Percentiles rank a stretch among this genome's conserved stretches.
Conservation (phyloP, 257 asterid genomes). For the Dorcoceras hygrometricum region DNA sequence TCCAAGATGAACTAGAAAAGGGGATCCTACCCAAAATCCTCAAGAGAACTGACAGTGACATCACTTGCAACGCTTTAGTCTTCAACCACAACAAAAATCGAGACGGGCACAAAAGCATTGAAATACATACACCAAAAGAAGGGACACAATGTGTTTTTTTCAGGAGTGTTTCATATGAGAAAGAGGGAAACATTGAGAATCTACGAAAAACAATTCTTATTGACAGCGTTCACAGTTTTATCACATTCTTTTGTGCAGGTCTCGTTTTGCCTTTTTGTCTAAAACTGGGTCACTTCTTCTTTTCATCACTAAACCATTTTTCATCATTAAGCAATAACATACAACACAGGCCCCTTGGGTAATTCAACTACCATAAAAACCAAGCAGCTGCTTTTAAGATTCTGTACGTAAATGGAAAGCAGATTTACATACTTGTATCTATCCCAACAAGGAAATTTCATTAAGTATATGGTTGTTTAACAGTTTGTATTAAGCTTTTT, state of each 20-base stretch:
- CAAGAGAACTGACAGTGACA: neutral
- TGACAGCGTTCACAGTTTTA: neutral
- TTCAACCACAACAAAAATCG: slow-evolving; percentile 7
- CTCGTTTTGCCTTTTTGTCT: neutral
- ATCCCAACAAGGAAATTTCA: neutral
- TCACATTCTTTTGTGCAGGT: neutral
- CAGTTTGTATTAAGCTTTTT: neutral
- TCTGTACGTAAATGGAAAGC: neutral
- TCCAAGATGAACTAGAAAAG: slow-evolving; percentile 14
- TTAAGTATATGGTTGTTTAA: neutral
- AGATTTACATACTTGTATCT: neutral
- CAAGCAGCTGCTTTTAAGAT: neutral
- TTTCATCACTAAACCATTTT: neutral
- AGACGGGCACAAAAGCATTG: neutral
- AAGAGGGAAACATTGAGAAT: neutral
- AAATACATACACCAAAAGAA: neutral
- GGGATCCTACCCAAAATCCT: slow-evolving; percentile 11
- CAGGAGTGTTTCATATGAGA: neutral
- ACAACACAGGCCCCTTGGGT: neutral
- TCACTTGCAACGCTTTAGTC: slow-evolving; percentile 2
- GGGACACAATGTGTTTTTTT: neutral
- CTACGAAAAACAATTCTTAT: neutral
- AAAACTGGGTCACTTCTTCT: neutral
- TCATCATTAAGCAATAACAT: neutral
- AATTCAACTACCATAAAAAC: neutral